A percentile compares a stretch with the other conserved stretches of the same genome.
Evolutionary conservation across 2,329 filamentous ascomycete species (phyloP).

Genomic region (Aspergillus unguis): DNA sequence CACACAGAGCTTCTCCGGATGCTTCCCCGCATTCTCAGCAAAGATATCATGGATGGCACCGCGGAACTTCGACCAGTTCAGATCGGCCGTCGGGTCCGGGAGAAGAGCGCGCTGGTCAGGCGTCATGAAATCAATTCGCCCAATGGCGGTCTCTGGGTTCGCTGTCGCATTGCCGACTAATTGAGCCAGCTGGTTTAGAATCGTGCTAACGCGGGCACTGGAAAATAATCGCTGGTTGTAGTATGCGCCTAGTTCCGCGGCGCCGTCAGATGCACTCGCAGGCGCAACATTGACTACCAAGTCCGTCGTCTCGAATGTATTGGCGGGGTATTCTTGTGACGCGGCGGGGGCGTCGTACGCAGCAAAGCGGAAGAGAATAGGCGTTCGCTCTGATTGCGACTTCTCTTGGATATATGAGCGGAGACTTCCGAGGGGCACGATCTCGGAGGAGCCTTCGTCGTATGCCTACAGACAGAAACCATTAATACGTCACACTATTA

Average conservation of each 20-base stretch:
- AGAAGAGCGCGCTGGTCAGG: constrained; percentile 32
- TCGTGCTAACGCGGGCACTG: constrained; percentile 42
- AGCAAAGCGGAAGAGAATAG: constrained; percentile 47
- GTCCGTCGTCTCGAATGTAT: constrained; percentile 45
- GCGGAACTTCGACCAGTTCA: constrained; percentile 46
- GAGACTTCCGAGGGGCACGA: constrained; percentile 41
- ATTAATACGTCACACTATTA: too few relatives aligned
- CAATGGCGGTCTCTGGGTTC: constrained; percentile 40
- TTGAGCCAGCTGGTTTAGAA: constrained; percentile 43
- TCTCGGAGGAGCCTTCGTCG: constrained; percentile 39
- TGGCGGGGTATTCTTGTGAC: constrained; percentile 40
- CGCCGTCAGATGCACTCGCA: constrained; percentile 19
- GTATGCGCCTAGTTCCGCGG: constrained; percentile 38
- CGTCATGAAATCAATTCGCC: constrained; percentile 44
- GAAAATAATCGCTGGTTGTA: constrained; percentile 48
- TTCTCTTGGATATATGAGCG: constrained; percentile 42
- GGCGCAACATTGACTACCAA: constrained; percentile 40
- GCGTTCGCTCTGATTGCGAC: constrained; percentile 37
- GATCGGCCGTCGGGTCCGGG: constrained; percentile 39
- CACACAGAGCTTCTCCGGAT: constrained; percentile 68
- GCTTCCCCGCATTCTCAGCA: constrained; percentile 53
- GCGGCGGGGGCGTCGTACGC: constrained; percentile 45
- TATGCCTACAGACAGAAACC: constrained; percentile 30
- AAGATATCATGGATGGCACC: constrained; percentile 46
- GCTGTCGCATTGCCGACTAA: constrained; percentile 41